These are phyloP conservation scores for Cyanidiococcus yangmingshanensis DNA, from an alignment of 23 red algal genomes.

Conservation along the genomic window DNA sequence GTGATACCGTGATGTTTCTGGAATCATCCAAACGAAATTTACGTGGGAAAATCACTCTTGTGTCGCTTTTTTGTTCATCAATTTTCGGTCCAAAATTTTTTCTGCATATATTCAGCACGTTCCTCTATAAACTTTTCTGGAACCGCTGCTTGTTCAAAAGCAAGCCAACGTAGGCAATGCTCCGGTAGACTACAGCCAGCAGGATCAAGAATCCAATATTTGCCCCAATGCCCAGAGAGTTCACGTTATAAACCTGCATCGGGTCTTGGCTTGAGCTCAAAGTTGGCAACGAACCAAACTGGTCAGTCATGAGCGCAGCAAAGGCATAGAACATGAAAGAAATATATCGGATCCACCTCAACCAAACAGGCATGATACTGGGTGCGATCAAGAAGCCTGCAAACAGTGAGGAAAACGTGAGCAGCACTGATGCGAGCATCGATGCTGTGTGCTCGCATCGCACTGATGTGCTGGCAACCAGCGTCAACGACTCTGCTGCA, in stretches of 20 bases:
- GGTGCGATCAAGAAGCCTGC: slow-evolving; percentile 83
- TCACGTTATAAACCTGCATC: slow-evolving; percentile 10
- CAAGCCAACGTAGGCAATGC: slow-evolving; percentile 34
- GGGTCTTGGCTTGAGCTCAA: background rate
- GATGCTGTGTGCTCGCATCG: slow-evolving; percentile 51
- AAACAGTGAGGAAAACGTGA: slow-evolving; percentile 73
- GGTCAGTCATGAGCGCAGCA: slow-evolving; percentile 41
- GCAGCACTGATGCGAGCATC: slow-evolving; percentile 58
- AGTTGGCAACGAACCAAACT: slow-evolving; percentile 25
- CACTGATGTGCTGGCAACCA: slow-evolving; percentile 41
- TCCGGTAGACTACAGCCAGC: slow-evolving; percentile 29
- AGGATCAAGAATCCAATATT: slow-evolving; percentile 38
- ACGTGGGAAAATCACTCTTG: too few relatives aligned
- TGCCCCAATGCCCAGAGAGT: slow-evolving; percentile 27
- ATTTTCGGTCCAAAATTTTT: too few relatives aligned
- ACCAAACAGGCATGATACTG: slow-evolving; percentile 40
- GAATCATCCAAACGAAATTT: too few relatives aligned
- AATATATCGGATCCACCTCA: slow-evolving; percentile 68
- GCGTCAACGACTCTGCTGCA: slow-evolving; percentile 52
- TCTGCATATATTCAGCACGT: background rate
- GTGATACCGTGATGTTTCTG: too few relatives aligned
- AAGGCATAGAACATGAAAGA: slow-evolving; percentile 83
- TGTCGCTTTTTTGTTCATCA: too few relatives aligned
- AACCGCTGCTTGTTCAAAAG: background rate
- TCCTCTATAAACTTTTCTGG: background rate